phyloP scores from a whole-genome alignment of 176 grass and related monocot species.

The Leersia perrieri region DNA sequence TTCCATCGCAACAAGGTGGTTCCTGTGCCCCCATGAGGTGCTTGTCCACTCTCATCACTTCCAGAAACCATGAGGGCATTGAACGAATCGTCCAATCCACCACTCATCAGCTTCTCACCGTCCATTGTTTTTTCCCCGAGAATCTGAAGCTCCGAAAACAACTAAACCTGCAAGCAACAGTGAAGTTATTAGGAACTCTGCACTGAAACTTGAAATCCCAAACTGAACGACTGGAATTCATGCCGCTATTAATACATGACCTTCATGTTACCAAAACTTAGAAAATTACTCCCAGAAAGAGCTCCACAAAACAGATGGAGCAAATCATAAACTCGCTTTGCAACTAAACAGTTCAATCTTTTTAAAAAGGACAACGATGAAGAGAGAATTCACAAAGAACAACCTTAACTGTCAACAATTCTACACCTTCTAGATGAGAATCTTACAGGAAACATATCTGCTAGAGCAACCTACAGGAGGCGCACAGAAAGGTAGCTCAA shows the following conservation, averaged over 20 bases:
- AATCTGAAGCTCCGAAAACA: not conserved
- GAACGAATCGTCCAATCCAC: conserved; percentile 57
- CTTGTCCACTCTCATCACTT: conserved; percentile 17
- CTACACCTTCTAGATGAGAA: not conserved
- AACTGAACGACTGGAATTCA: not conserved
- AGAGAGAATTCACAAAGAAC: not conserved
- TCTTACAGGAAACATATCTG: too few species aligned
- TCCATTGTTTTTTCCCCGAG: conserved; percentile 44
- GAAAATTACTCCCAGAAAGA: not conserved
- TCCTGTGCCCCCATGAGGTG: conserved; percentile 28
- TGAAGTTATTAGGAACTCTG: not conserved
- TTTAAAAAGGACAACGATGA: not conserved
- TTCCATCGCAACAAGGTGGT: conserved; percentile 70
- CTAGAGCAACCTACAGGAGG: not conserved
- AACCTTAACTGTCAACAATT: not conserved
- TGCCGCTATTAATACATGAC: not conserved
- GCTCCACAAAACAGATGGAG: not conserved
- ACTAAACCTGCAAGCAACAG: conserved; percentile 26
- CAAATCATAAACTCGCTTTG: not conserved
- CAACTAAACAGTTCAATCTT: not conserved
- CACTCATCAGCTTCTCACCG: conserved; percentile 5
- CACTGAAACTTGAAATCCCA: not conserved
- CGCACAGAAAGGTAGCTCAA: not conserved
- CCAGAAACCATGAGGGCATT: conserved; percentile 45
- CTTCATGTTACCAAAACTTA: not conserved